phyloP scores from a whole-genome alignment of 495 filamentous ascomycete genomes.

The Neurospora tetrasperma region DNA sequence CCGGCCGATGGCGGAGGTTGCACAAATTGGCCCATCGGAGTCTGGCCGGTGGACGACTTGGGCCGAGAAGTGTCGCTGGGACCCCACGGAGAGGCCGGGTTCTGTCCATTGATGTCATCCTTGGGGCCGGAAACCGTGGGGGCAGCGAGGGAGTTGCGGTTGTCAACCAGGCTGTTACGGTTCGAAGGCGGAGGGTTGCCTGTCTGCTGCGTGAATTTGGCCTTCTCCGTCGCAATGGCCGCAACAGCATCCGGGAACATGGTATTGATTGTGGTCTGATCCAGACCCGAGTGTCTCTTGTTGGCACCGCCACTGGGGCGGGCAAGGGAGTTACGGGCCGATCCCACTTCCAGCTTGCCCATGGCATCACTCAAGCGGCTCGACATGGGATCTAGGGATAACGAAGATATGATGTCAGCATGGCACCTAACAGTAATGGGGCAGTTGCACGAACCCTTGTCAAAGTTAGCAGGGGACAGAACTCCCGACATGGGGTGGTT shows the following conservation, averaged over 20 bases:
- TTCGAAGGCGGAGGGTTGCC: constrained; percentile 85
- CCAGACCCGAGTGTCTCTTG: constrained; percentile 87
- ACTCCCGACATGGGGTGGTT: constrained; percentile 95
- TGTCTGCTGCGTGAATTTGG: constrained; percentile 89
- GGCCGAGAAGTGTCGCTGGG: constrained; percentile 55
- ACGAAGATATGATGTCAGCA: neutral
- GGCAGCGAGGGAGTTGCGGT: constrained; percentile 67
- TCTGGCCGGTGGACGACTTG: constrained; percentile 79
- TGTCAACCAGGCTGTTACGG: constrained; percentile 82
- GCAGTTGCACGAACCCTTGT: constrained; percentile 67
- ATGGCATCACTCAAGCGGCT: constrained; percentile 96
- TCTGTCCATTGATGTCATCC: constrained; percentile 44
- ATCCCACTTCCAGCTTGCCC: constrained; percentile 81
- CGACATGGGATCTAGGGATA: constrained; percentile 78
- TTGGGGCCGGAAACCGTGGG: constrained; percentile 62
- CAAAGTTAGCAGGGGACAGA: constrained; percentile 90
- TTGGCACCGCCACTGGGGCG: constrained; percentile 57
- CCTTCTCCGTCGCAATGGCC: constrained; percentile 94
- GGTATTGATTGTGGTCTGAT: constrained; percentile 88
- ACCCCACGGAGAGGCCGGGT: constrained; percentile 72
- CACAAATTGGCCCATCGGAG: constrained; percentile 95
- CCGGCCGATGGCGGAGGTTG: constrained; percentile 71
- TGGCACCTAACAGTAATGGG: neutral
- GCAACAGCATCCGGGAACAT: constrained; percentile 99
- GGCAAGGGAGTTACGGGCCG: constrained; percentile 75